Percentiles rank a stretch among this genome's conserved stretches.
Evolutionary conservation across 2,329 filamentous ascomycete genomes (phyloP).

Genomic region (Domatiomyces catenatus): DNA sequence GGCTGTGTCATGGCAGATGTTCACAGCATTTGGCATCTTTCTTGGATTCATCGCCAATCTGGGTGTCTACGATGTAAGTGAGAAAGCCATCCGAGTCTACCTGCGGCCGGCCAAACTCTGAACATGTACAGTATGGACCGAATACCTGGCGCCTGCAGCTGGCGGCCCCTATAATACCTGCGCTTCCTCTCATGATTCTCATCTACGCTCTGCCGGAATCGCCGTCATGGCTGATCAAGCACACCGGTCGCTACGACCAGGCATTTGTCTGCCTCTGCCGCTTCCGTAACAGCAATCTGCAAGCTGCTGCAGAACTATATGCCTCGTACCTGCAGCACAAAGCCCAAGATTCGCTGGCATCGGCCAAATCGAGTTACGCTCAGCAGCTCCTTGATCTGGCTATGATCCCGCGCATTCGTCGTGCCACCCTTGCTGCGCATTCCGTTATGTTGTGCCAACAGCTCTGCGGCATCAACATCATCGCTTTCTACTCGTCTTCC

Average conservation of each 20-base stretch:
- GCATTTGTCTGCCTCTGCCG: slow-evolving; percentile 45
- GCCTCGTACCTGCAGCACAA: slow-evolving; percentile 38
- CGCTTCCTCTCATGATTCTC: slow-evolving; percentile 42
- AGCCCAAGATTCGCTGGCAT: slow-evolving; percentile 23
- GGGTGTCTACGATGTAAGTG: slow-evolving; percentile 39
- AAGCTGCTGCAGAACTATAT: slow-evolving; percentile 42
- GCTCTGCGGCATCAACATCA: slow-evolving; percentile 24
- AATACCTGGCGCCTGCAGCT: slow-evolving; percentile 50
- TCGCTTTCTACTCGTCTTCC: slow-evolving; percentile 1
- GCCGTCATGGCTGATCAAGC: slow-evolving; percentile 53
- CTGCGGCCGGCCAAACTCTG: background rate
- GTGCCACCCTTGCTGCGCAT: slow-evolving; percentile 20
- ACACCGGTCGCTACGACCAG: slow-evolving; percentile 36
- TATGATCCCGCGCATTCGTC: slow-evolving; percentile 20
- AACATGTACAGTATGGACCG: slow-evolving; percentile 22
- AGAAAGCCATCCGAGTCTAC: background rate
- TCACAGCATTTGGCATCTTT: slow-evolving; percentile 44
- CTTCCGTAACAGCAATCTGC: slow-evolving; percentile 42
- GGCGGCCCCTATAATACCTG: slow-evolving; percentile 49
- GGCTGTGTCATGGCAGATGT: slow-evolving; percentile 40
- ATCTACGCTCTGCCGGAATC: slow-evolving; percentile 51
- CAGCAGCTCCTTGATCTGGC: slow-evolving; percentile 23
- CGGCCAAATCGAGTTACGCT: slow-evolving; percentile 18
- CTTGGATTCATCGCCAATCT: slow-evolving; percentile 51
- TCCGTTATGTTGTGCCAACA: slow-evolving; percentile 22